These are phyloP conservation scores for Limnomonas spitsbergensis DNA, from an alignment of 139 green algal species.

Conservation along the genomic window DNA sequence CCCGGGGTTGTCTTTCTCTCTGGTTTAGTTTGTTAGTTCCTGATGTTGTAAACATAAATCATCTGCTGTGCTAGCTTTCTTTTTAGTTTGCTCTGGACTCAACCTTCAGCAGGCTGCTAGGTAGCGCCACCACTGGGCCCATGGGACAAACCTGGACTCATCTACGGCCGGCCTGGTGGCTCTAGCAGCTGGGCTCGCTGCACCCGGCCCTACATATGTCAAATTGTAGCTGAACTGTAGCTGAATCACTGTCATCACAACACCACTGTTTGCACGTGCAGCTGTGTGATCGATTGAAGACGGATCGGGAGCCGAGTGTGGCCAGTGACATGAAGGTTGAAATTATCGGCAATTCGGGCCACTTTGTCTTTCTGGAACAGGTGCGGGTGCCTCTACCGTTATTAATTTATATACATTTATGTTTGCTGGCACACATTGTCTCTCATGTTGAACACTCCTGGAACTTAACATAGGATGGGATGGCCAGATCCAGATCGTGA, in stretches of 20 bases:
- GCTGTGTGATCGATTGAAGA: not conserved
- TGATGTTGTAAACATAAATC: too few relatives aligned
- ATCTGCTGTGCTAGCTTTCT: too few relatives aligned
- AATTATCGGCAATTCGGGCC: conserved; percentile 51
- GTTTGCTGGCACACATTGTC: not conserved
- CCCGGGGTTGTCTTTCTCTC: too few relatives aligned
- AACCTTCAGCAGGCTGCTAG: too few relatives aligned
- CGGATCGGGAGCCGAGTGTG: not conserved
- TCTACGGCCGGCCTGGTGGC: too few relatives aligned
- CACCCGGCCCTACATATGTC: not conserved
- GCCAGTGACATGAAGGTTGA: conserved; percentile 32
- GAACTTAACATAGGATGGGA: not conserved
- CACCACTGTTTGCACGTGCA: not conserved
- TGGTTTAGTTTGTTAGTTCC: too few relatives aligned
- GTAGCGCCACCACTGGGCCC: too few relatives aligned
- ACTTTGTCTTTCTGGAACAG: conserved; percentile 81
- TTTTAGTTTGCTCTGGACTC: too few relatives aligned
- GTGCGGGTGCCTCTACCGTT: conserved; percentile 18
- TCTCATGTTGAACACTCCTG: not conserved
- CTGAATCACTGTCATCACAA: not conserved
- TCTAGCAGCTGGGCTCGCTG: too few relatives aligned
- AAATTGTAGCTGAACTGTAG: not conserved
- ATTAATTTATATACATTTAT: not conserved
- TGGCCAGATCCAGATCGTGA: not conserved
- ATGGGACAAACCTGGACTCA: too few relatives aligned